These are phyloP conservation scores for Rhinocladiella mackenziei DNA, from an alignment of 2,329 filamentous ascomycete species.

Conservation along the genomic window DNA sequence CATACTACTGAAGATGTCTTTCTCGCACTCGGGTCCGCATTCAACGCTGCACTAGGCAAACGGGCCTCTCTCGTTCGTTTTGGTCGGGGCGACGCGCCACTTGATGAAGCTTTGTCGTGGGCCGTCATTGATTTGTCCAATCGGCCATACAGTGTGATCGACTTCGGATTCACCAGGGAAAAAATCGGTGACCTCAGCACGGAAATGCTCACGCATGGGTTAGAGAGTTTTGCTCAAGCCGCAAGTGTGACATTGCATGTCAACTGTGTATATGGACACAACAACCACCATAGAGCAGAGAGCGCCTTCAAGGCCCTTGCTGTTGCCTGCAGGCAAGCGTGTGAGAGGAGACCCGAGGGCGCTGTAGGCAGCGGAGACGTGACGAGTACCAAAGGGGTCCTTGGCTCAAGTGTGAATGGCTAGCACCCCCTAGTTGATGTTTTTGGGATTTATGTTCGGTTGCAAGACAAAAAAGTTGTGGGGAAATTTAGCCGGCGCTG, in stretches of 20 bases:
- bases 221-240: constrained; percentile 89
- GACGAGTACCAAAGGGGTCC: constrained; percentile 90
- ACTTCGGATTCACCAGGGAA: constrained; percentile 81
- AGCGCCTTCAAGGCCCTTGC: constrained; percentile 96
- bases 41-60: constrained; percentile 72
- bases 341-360: constrained; percentile 65
- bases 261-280: constrained; percentile 82
- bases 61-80: constrained; percentile 83
- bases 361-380: constrained; percentile 83
- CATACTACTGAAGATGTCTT: constrained; percentile 96
- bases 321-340: constrained; percentile 76
- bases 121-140: constrained; percentile 94
- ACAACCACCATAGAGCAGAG: constrained; percentile 95
- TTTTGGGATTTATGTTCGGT: not conserved
- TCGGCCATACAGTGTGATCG: constrained; percentile 77
- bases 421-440: not conserved
- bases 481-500: no score
- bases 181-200: constrained; percentile 89
- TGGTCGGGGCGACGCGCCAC: constrained; percentile 84
- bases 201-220: constrained; percentile 95
- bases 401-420: constrained; percentile 41
- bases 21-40: constrained; percentile 82
- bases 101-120: constrained; percentile 90
- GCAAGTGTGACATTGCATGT: constrained; percentile 92
- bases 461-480: not conserved